A percentile compares a stretch with the other conserved stretches of the same genome.
phyloP scores from a whole-genome alignment of 257 asterid species.

The Solanum acaule region DNA sequence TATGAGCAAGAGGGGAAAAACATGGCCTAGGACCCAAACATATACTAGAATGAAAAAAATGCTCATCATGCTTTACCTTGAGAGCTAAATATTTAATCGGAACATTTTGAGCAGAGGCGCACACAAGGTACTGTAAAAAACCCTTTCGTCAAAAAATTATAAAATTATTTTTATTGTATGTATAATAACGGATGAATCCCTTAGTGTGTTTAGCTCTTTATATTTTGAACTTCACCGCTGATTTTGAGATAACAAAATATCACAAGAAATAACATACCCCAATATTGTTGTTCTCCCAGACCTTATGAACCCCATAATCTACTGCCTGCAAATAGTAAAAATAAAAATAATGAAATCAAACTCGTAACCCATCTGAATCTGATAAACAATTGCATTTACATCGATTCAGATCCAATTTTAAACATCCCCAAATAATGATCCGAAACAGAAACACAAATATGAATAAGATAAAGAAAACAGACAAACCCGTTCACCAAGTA shows the following conservation, averaged over 20 bases:
- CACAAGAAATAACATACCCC: constrained; percentile 15
- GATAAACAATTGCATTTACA: background rate
- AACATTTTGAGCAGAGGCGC: too few relatives aligned
- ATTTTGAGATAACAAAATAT: too few relatives aligned
- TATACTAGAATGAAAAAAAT: background rate
- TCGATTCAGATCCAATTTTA: background rate
- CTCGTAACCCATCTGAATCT: background rate
- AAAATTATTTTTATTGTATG: background rate
- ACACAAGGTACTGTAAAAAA: too few relatives aligned
- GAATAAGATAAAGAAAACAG: background rate
- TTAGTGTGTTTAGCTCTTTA: too few relatives aligned
- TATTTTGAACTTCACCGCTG: too few relatives aligned
- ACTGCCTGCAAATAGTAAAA: constrained; percentile 20
- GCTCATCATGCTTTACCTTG: too few relatives aligned
- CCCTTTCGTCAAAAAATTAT: too few relatives aligned
- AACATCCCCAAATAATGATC: background rate
- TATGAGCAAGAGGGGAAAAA: background rate
- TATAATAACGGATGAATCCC: too few relatives aligned
- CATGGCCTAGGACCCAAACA: background rate
- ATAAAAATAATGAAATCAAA: background rate
- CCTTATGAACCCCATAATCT: constrained; percentile 28
- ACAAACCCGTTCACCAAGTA: constrained; percentile 19
- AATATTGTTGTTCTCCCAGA: constrained; percentile 27
- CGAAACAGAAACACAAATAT: background rate
- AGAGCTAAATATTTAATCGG: too few relatives aligned